Evolutionary conservation across 2,329 filamentous ascomycete genomes (phyloP).

Genomic region (Hypoxylon sp.): DNA sequence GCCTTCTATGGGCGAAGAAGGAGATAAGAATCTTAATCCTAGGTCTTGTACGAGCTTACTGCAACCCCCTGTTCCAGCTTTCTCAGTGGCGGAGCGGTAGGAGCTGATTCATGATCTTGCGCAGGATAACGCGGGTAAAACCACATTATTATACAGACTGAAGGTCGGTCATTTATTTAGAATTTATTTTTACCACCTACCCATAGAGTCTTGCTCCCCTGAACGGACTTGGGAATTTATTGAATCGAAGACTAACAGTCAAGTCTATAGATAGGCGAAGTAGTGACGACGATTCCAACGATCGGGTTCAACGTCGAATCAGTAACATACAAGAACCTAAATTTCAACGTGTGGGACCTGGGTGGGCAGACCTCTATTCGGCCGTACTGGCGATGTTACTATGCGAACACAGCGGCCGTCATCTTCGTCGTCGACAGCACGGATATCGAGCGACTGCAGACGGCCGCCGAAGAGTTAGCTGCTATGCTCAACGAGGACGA

Average conservation of each 20-base stretch:
- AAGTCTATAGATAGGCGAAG: conserved; percentile 86
- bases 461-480: conserved; percentile 90
- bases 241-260: conserved; percentile 28
- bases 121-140: conserved; percentile 98
- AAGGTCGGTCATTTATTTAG: conserved; percentile 73
- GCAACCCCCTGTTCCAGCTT: conserved; percentile 32
- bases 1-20: conserved; percentile 91
- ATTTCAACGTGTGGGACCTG: conserved; percentile 99
- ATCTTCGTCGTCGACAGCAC: conserved; percentile 99
- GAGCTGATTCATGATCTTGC: conserved; percentile 34
- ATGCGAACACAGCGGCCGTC: conserved; percentile 97
- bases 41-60: conserved; percentile 78
- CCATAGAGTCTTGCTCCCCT: neutral
- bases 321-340: conserved; percentile 97
- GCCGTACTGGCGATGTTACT: conserved; percentile 99
- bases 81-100: conserved; percentile 26
- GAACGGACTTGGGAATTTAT: neutral
- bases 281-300: conserved; percentile 98
- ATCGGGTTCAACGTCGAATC: conserved; percentile 99
- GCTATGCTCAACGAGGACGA: conserved; percentile 99
- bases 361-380: conserved; percentile 98
- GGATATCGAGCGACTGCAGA: conserved; percentile 94
- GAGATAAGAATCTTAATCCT: conserved; percentile 97
- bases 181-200: conserved; percentile 3
- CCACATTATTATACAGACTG: conserved; percentile 93